phyloP scores from a whole-genome alignment of 2,329 filamentous ascomycete genomes.

The Apiospora pterosperma region DNA sequence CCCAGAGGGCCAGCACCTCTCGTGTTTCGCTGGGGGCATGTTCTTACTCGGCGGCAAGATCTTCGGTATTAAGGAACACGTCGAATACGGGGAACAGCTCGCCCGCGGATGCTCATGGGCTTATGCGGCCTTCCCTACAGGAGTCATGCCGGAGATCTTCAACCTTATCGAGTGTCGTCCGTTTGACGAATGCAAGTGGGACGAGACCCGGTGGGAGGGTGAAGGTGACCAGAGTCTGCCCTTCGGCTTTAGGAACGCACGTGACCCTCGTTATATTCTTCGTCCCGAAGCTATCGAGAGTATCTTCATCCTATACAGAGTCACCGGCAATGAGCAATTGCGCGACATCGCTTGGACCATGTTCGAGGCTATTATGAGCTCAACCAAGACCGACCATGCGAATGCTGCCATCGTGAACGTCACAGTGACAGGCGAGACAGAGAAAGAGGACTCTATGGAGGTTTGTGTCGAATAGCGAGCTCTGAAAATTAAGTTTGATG shows the following conservation, averaged over 20 bases:
- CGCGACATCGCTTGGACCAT: constrained; percentile 22
- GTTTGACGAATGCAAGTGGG: not conserved
- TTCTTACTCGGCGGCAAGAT: constrained; percentile 41
- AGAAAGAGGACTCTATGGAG: constrained; percentile 33
- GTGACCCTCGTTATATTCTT: constrained; percentile 22
- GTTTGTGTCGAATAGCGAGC: constrained; percentile 27
- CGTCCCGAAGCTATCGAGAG: constrained; percentile 28
- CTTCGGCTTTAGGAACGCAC: constrained; percentile 19
- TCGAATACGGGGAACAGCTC: constrained; percentile 44
- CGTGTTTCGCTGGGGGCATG: constrained; percentile 48
- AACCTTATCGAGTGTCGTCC: not conserved
- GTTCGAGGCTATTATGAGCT: constrained; percentile 21
- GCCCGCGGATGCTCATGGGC: constrained; percentile 57
- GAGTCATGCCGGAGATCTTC: constrained; percentile 58
- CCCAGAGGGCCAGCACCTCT: constrained; percentile 34
- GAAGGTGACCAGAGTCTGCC: constrained; percentile 13
- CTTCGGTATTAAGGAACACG: constrained; percentile 41
- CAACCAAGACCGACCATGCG: constrained; percentile 19
- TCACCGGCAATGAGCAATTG: constrained; percentile 17
- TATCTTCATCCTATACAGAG: constrained; percentile 23
- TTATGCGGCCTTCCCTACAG: constrained; percentile 49
- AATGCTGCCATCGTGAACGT: constrained; percentile 23
- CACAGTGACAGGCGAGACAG: constrained; percentile 13
- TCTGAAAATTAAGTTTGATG: too few species aligned
- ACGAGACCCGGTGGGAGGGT: not conserved